Base-by-base conservation (phyloP, 805 yeast species). In the Candida silvicultrix region DNA sequence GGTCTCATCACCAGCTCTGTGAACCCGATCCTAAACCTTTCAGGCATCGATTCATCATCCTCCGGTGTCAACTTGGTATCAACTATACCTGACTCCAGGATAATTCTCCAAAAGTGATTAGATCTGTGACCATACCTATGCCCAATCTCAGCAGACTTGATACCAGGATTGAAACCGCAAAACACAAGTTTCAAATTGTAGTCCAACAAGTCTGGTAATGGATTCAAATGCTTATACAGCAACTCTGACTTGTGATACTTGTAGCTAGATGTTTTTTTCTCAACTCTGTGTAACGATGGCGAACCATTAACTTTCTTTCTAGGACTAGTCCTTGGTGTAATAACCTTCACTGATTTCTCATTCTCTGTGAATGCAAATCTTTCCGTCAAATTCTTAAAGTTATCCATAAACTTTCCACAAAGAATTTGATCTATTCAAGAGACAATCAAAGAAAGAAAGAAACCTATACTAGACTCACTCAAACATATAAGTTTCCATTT, bases 51-150 rank as follows among this genome's bases (percentile, higher is more conserved):
- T 46, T 67, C 75, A 48, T 81, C 85, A 38, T 69, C 60, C 18
- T 51, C 48, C 28, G 48, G 60, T 1, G 60, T 55, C 5, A 70
- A 53, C n/a, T 48, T 45, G 4, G 47, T 45, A 6, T 48, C 45
- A 5, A 80, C 68, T 6, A 81, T 53, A 5, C 74, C 69, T 9
- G 83, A 70, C 48, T 75, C 75, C 56, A 74, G 74, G 52, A 84
- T 63, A 29, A 83, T 60, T 48, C 73, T 78, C 90, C 90, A 85
- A 57, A 85, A 85, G 32, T 72, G 58, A 55, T 85, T 85, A 12
- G 85, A 71, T 18, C 66, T 76, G 57, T 85, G 90, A 0, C 92
- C 92, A 59, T 81, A 85, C 55, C 83, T 78, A 57, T 84, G 90
- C 31, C 85, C 89, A 9, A 65, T 59, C 18, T 63, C 53, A 0